A percentile compares a stretch with the other conserved stretches of the same genome.
phyloP scores from a whole-genome alignment of 108 stramenopile genomes.

The Fragilaria crotonensis region DNA sequence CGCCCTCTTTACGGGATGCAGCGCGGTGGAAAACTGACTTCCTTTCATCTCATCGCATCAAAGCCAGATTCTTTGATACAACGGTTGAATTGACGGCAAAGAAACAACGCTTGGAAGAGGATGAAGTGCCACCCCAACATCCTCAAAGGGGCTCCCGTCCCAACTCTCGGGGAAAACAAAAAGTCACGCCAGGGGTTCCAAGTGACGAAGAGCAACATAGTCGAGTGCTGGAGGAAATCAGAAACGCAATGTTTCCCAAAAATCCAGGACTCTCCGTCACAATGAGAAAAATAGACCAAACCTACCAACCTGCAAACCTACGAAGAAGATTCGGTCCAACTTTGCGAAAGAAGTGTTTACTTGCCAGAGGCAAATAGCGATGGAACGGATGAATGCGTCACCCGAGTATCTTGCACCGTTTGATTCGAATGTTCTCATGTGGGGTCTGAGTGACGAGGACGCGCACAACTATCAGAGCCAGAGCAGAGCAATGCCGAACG shows the following conservation, averaged over 20 bases:
- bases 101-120: too few relatives aligned
- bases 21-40: not conserved
- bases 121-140: too few relatives aligned
- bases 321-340: too few relatives aligned
- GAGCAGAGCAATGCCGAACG: constrained; percentile 12
- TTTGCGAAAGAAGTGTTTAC: not conserved
- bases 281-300: too few relatives aligned
- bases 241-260: too few relatives aligned
- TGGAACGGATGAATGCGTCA: constrained; percentile 20
- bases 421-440: constrained; percentile 9
- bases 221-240: too few relatives aligned
- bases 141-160: too few relatives aligned
- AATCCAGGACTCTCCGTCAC: too few relatives aligned
- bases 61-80: not conserved
- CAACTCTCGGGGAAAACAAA: too few relatives aligned
- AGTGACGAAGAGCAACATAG: too few relatives aligned
- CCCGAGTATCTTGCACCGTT: constrained; percentile 51
- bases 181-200: too few relatives aligned
- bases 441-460: constrained; percentile 1
- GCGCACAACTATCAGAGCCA: not conserved
- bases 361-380: constrained; percentile 1
- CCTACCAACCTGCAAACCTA: too few relatives aligned
- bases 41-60: not conserved
- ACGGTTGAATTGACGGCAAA: not conserved
- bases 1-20: not conserved